Base-by-base conservation (phyloP, 1,284 basidiomycete species). In the Cutaneotrichosporon cutaneum region DNA sequence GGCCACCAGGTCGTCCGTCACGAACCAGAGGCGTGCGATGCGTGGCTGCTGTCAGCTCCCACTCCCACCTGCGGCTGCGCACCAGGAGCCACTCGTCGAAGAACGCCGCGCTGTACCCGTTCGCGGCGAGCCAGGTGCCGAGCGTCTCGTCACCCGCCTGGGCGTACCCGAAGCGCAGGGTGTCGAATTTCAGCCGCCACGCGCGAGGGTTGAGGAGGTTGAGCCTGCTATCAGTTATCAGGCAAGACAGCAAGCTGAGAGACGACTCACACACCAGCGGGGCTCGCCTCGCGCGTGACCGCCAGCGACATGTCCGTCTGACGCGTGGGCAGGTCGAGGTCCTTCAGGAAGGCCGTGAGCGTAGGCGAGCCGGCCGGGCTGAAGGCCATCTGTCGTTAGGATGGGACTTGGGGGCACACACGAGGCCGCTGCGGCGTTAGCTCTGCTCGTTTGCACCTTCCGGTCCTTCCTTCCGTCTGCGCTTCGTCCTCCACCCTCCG, bases 351-450 rank as follows among this genome's bases (percentile, higher is more conserved):
- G 35, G 84, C 84, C 45, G 90, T 81, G 70, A 92, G 90, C 77
- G 92, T 92, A 13, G 90, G 91, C 69, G 91, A 91, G 0, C 89
- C 90, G 45, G 82, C 82, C 0, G 88, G 86, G 72, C 92, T 91
- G 77, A 89, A 86, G 16, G 90, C 89, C 68, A 89, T 87, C 87
- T 89, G 67, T n/a, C 21, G 47, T 54, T 5, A 54, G 39, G 48
- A n/a, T 3, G 26, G 44, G 8, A 14, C 16, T 39, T 11, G 47
- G 35, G 33, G 24, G 36, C 33, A 61, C 72, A 65, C 56, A 83
- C 86, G 63, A 78, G 73, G 21, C 72, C 74, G 2, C 75, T 76
- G 58, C 1, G n/a, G n/a, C 26, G 55, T 62, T 52, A 62, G 57
- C 54, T 18, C 30, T 14, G n/a, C 14, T 21, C 9, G n/a, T n/a